These are phyloP conservation scores for Funneliformis caledonium DNA, from an alignment of 371 early-diverging fungal genomes.

Conservation along the genomic window DNA sequence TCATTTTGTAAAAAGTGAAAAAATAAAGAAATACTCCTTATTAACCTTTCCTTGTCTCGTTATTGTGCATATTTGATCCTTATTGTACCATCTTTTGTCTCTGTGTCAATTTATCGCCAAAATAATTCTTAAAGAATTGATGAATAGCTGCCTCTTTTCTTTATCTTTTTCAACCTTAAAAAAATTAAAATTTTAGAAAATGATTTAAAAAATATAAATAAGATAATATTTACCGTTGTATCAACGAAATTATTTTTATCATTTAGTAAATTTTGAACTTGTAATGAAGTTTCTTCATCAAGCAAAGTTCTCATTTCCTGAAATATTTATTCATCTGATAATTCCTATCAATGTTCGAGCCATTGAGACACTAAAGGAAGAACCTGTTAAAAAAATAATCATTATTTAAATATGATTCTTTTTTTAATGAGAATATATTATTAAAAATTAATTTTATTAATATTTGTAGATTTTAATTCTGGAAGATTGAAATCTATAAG, in stretches of 20 bases:
- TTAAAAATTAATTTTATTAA: no score
- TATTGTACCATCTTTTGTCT: conserved; percentile 54
- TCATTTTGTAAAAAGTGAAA: background rate
- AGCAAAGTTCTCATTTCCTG: conserved; percentile 40
- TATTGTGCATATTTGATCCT: conserved; percentile 46
- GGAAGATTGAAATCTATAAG: conserved; percentile 49
- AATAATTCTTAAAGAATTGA: conserved; percentile 55
- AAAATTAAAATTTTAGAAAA: background rate
- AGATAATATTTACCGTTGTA: conserved; percentile 45
- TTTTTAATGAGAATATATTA: conserved; percentile 41
- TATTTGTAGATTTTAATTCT: background rate
- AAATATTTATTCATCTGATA: conserved; percentile 10
- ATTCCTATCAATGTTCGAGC: background rate
- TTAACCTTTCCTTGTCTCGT: conserved; percentile 45
- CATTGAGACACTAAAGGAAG: no score
- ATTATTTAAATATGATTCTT: background rate
- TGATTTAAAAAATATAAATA: background rate
- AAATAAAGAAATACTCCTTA: background rate
- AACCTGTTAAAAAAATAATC: conserved; percentile 21
- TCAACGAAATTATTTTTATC: conserved; percentile 43
- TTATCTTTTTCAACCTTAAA: conserved; percentile 53
- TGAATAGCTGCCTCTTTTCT: conserved; percentile 58
- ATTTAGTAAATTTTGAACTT: conserved; percentile 4
- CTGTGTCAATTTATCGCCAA: conserved; percentile 52
- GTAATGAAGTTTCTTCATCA: conserved; percentile 38